Evolutionary conservation across 139 green algal species (phyloP), one percentile per base, ranked within the genome.

Genomic region (Picochlorum sp.): DNA sequence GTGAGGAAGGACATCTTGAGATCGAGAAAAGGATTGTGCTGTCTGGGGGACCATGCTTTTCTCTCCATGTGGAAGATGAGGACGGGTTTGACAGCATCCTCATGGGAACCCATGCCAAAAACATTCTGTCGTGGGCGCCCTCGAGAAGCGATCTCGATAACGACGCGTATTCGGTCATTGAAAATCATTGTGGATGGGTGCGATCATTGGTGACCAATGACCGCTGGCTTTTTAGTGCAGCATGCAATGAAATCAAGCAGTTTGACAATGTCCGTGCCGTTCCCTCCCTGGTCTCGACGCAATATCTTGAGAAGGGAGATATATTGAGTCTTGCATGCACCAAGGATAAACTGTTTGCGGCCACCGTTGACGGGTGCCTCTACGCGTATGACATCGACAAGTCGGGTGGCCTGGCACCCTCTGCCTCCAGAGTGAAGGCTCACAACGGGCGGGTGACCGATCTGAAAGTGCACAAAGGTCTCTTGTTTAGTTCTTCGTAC

Each of bases 171-270:
- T 20, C 47, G 18, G 59, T 77, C 9, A 61, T 92, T 45, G 77
- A 83, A 49, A 74, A 70, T 15, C 85, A 91, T 68, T 77, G 70
- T 59, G 70, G 85, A 45, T 92, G 84, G 84, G 85, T 92, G 34
- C 62, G 85, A 4, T 63, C 70, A 3, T 62, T 92, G 16, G 71
- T 69, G 10, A 28, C n/a, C 3, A 50, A 60, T 47, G 63, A 67
- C n/a, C 72, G 77, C 49, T 89, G 75, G 72, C 66, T 89, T 3
- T 89, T 86, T 71, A 83, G 74, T 66, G 80, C 64, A 45, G 81
- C 79, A 44, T 91, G 84, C 76, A 91, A 88, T 63, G 50, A 62
- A 24, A 62, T 92, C 54, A 68, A 68, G n/a, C 74, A 86, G 52
- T 92, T 78, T 77, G 85, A 92, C 65, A 72, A 81, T 63, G 70